A percentile compares a stretch with the other conserved stretches of the same genome.
Evolutionary conservation across 108 stramenopile species (phyloP).

Genomic region (Pelagomonas calceolata): DNA sequence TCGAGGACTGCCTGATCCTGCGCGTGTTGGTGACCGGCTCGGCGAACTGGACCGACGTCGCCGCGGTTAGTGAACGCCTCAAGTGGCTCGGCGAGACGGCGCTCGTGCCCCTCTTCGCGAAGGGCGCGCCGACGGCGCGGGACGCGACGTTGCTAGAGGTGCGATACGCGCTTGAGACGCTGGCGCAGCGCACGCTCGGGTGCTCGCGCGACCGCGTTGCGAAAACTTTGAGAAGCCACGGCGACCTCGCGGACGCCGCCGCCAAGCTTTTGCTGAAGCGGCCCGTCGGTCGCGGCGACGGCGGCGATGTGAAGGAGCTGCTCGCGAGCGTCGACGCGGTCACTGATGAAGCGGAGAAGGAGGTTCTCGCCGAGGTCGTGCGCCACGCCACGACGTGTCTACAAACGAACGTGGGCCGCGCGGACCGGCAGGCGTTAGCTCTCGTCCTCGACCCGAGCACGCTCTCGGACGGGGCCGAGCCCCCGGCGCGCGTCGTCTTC

Average conservation of each 20-base stretch:
- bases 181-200: slow-evolving; percentile 78
- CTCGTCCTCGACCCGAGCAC: slow-evolving; percentile 73
- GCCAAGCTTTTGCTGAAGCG: too few species aligned
- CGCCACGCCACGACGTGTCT: too few species aligned
- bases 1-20: too few species aligned
- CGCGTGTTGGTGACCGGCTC: too few species aligned
- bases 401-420: slow-evolving; percentile 90
- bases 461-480: slow-evolving; percentile 21
- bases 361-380: slow-evolving; percentile 64
- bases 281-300: too few species aligned
- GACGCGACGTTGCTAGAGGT: too few species aligned
- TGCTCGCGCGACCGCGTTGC: too few species aligned
- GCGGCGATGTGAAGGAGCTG: too few species aligned
- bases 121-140: slow-evolving; percentile 52
- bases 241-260: slow-evolving; percentile 62
- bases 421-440: slow-evolving; percentile 79
- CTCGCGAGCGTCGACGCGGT: slow-evolving; percentile 57
- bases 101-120: slow-evolving; percentile 66
- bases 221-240: too few species aligned
- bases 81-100: slow-evolving; percentile 85
- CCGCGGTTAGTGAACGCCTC: too few species aligned
- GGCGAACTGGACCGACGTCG: too few species aligned
- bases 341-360: slow-evolving; percentile 1
- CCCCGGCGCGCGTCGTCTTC: slow-evolving; percentile 85
- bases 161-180: too few species aligned